Evolutionary conservation across 225 moss, liverwort and hornwort genomes (phyloP), one percentile per base, ranked within the genome.

Genomic region (Anthoceros angustus): DNA sequence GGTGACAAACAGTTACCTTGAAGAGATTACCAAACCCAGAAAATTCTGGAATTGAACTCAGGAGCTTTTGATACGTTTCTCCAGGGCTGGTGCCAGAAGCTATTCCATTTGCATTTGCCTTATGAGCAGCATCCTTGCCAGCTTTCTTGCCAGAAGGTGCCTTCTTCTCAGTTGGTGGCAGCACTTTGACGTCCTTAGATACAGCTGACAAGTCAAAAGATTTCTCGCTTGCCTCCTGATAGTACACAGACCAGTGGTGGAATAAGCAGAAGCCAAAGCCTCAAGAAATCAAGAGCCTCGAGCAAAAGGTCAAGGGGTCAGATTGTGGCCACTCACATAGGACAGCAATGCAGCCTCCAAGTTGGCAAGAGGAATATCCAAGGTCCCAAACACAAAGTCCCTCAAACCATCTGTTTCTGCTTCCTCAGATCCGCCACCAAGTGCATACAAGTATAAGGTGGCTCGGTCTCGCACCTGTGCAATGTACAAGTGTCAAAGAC

Each of bases 141-240:
- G 78, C 82, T 72, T 88, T 90, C 80, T 86, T 86, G 50, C 76
- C 83, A 49, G 79, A 82, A 2, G 83, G 83, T 8, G 74, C 74
- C 72, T 88, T 95, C 77, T 91, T 95, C 74, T 95, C 95, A 43
- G 78, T 79, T 20, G 77, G 69, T 25, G 73, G 68, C 66, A 79
- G 86, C 41, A 67, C 71, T 72, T 85, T 89, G 42, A 77, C 41
- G 70, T 82, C 86, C 72, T 67, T 86, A 18, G 85, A 69, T 38
- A 95, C 91, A 72, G 79, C 88, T 67, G 88, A 82, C 10, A 95
- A 68, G 70, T 91, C 82, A 66, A 91, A 95, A 62, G 83, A 82
- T 61, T 74, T 76, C 39, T 86, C 83, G 72, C 74, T 75, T 48
- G 82, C 68, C 65, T 92, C 88, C 86, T 92, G 77, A 21, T 32